Percentiles rank a stretch among this genome's conserved stretches.
Conservation (phyloP, 345 rosid genomes). For the Draba incana region DNA sequence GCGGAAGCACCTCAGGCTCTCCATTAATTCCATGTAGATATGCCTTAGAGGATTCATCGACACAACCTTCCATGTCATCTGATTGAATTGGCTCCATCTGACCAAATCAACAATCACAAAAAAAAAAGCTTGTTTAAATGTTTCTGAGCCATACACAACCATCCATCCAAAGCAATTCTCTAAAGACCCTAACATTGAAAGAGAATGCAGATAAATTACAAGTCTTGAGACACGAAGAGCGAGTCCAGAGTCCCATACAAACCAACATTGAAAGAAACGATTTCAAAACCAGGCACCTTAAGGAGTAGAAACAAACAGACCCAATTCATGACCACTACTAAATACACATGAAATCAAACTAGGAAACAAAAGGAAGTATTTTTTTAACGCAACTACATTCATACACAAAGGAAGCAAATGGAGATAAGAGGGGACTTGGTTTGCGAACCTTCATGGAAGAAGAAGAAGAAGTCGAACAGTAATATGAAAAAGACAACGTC, state of each 20-base stretch:
- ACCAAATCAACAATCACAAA: not conserved
- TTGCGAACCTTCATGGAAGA: slow-evolving; percentile 47
- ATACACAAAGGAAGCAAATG: slow-evolving; percentile 2
- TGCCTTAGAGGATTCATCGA: slow-evolving; percentile 44
- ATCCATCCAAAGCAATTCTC: not conserved
- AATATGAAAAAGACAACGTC: slow-evolving; percentile 43
- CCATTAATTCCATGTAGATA: slow-evolving; percentile 45
- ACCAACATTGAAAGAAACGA: slow-evolving; percentile 14
- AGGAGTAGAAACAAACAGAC: too few species aligned
- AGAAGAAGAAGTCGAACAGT: slow-evolving; percentile 40
- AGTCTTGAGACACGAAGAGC: not conserved
- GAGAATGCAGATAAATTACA: slow-evolving; percentile 10
- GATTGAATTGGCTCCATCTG: slow-evolving; percentile 47
- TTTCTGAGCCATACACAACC: not conserved
- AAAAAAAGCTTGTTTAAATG: not conserved
- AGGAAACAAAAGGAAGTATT: slow-evolving; percentile 18
- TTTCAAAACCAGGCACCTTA: too few species aligned
- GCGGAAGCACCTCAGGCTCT: slow-evolving; percentile 51
- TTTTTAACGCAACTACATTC: slow-evolving; percentile 19
- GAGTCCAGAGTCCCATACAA: not conserved
- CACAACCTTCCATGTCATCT: slow-evolving; percentile 44
- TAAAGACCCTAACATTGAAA: slow-evolving; percentile 11
- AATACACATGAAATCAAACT: too few species aligned
- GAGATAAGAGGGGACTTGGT: slow-evolving; percentile 1
- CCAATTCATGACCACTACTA: too few species aligned